These are phyloP conservation scores for Pisolithus orientalis DNA, from an alignment of 768 basidiomycete genomes.

Conservation along the genomic window DNA sequence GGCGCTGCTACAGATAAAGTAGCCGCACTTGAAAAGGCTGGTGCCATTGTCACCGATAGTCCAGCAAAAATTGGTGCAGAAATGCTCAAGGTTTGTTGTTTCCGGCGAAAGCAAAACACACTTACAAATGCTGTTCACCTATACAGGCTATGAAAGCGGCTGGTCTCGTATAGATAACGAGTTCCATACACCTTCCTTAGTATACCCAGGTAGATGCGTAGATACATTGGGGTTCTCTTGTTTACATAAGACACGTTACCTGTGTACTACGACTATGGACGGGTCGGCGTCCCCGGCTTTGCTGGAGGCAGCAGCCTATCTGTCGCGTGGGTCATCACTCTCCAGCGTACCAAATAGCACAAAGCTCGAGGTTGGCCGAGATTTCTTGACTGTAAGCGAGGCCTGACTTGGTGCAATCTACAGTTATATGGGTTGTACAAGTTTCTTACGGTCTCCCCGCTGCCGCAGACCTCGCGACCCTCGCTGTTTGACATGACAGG, in stretches of 20 bases:
- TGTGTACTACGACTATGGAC: slow-evolving; percentile 11
- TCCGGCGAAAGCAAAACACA: not conserved
- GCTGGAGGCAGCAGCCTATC: slow-evolving; percentile 54
- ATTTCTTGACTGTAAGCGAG: slow-evolving; percentile 5
- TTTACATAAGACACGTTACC: slow-evolving; percentile 32
- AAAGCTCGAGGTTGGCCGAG: slow-evolving; percentile 67
- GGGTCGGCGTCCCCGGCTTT: slow-evolving; percentile 39
- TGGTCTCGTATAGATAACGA: slow-evolving; percentile 49
- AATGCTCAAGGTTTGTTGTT: slow-evolving; percentile 71
- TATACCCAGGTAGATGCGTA: not conserved
- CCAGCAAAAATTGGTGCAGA: slow-evolving; percentile 90
- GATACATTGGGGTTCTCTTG: slow-evolving; percentile 5
- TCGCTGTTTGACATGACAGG: slow-evolving; percentile 75
- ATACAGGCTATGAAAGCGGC: slow-evolving; percentile 73
- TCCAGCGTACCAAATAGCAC: slow-evolving; percentile 49
- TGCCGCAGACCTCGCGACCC: slow-evolving; percentile 56
- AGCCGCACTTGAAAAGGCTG: slow-evolving; percentile 81
- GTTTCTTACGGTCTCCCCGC: slow-evolving; percentile 51
- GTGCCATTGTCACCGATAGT: slow-evolving; percentile 89
- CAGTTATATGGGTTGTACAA: slow-evolving; percentile 89
- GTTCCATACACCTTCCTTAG: slow-evolving; percentile 6
- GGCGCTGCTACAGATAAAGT: slow-evolving; percentile 94
- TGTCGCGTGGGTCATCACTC: slow-evolving; percentile 51
- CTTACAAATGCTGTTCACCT: slow-evolving; percentile 7
- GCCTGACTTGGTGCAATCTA: slow-evolving; percentile 20